Base-by-base conservation (phyloP, 305 asterid species). In the Nicotiana rustica region DNA sequence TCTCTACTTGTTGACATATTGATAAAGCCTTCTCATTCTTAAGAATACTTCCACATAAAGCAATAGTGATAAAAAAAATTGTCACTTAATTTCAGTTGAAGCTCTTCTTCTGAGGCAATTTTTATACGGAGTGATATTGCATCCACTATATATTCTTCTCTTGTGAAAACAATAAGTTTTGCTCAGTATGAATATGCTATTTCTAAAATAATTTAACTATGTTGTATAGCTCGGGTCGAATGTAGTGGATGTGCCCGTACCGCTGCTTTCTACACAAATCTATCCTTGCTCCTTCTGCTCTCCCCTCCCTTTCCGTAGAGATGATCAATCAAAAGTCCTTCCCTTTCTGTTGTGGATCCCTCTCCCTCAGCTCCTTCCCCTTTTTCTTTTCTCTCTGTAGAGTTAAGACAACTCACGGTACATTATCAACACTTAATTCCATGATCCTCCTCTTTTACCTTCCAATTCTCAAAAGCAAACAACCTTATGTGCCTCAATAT, bases 401-500 rank as follows among this genome's bases (percentile, higher is more conserved):
- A 44, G n/a, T 70, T 70, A 6, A 31, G 12, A 41, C 38, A 71
- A 71, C 8, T 71, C 61, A 12, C 38, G 25, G 14, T 71, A 71
- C 61, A 71, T 14, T 64, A 25, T 64, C 29, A 21, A 35, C 21
- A 4, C 14, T 44, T 44, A 44, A 44, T 56, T 5, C 21, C 18
- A 52, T 47, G 38, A 47, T 3, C 0, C 19, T 21, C 31, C 49
- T 71, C 61, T 21, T 71, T 71, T 19, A 47, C 61, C 78, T 71
- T 71, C 61, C 61, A 1, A 69, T 69, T 41, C 59, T 14, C 35
- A 18, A 18, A 41, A 18, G 57, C 18, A 5, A 59, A 59, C 65
- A 18, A 69, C 57, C 57, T 38, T 41, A 41, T 41, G 77, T 69
- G 77, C 59, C 77, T 69, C 77, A 41, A 41, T 19, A 41, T 12